Evolutionary conservation across 768 basidiomycete species (phyloP).

Genomic region (Trametes cubensis): DNA sequence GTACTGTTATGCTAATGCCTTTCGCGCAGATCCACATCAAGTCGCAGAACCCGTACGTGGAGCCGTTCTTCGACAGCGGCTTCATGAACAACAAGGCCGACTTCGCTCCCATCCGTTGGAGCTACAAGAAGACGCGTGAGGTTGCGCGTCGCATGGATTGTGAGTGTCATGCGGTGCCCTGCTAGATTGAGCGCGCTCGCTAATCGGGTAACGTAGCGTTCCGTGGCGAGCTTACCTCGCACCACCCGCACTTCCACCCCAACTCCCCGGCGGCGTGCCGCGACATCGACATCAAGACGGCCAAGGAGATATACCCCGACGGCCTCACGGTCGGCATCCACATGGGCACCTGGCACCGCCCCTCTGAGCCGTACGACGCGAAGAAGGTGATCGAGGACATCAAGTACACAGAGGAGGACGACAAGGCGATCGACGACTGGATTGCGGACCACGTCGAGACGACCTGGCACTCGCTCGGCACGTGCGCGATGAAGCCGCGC

Average conservation of each 20-base stretch:
- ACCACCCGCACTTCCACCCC: constrained; percentile 77
- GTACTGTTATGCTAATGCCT: neutral
- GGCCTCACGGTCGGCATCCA: constrained; percentile 70
- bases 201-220: constrained; percentile 44
- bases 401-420: constrained; percentile 67
- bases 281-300: constrained; percentile 71
- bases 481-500: constrained; percentile 65
- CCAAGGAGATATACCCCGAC: constrained; percentile 61
- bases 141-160: constrained; percentile 73
- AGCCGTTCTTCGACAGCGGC: constrained; percentile 70
- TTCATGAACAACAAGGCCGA: constrained; percentile 82
- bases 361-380: constrained; percentile 55
- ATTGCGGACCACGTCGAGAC: constrained; percentile 72
- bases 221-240: constrained; percentile 72
- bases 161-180: constrained; percentile 30
- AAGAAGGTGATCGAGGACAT: constrained; percentile 64
- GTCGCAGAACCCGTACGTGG: constrained; percentile 61
- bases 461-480: constrained; percentile 71
- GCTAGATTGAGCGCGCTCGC: neutral
- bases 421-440: constrained; percentile 75
- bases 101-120: constrained; percentile 76
- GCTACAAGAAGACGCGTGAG: constrained; percentile 77
- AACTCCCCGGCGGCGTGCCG: constrained; percentile 58
- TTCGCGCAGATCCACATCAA: constrained; percentile 58
- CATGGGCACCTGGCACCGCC: constrained; percentile 71